These are phyloP conservation scores for Psilocybe azurescens DNA, from an alignment of 768 basidiomycete genomes.

Conservation along the genomic window DNA sequence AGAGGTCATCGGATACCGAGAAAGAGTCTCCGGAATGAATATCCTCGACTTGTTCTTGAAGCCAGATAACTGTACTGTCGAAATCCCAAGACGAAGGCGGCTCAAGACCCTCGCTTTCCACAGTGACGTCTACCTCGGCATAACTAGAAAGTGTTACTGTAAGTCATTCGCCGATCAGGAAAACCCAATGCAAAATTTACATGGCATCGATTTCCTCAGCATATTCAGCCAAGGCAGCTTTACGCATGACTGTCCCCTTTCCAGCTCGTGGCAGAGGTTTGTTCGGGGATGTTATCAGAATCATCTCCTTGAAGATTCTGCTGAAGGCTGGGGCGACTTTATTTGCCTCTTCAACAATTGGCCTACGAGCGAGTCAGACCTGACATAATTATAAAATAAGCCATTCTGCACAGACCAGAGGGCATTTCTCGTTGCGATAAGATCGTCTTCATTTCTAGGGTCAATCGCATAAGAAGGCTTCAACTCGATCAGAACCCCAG, in stretches of 20 bases:
- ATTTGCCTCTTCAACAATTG: constrained; percentile 49
- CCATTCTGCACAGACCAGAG: constrained; percentile 36
- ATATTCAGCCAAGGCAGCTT: constrained; percentile 46
- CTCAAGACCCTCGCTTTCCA: constrained; percentile 11
- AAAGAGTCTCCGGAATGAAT: constrained; percentile 12
- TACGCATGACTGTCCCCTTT: constrained; percentile 55
- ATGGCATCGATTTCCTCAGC: constrained; percentile 50
- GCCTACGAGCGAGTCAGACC: constrained; percentile 28
- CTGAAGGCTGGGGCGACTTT: constrained; percentile 46
- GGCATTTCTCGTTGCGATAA: constrained; percentile 35
- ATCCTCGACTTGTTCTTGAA: constrained; percentile 22
- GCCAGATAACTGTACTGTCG: constrained; percentile 18
- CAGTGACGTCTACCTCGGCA: constrained; percentile 19
- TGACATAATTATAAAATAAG: neutral
- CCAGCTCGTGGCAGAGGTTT: constrained; percentile 49
- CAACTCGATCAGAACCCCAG: constrained; percentile 40
- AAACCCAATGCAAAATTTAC: constrained; percentile 32
- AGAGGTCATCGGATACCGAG: constrained; percentile 20
- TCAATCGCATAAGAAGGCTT: constrained; percentile 32
- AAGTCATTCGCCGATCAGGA: neutral
- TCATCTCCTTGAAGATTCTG: constrained; percentile 58
- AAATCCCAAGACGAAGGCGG: constrained; percentile 22
- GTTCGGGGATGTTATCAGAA: constrained; percentile 41
- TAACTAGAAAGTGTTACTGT: constrained; percentile 17
- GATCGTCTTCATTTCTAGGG: constrained; percentile 21